Evolutionary conservation across 2,329 filamentous ascomycete genomes (phyloP).

Genomic region (Microcyclosporella mali): DNA sequence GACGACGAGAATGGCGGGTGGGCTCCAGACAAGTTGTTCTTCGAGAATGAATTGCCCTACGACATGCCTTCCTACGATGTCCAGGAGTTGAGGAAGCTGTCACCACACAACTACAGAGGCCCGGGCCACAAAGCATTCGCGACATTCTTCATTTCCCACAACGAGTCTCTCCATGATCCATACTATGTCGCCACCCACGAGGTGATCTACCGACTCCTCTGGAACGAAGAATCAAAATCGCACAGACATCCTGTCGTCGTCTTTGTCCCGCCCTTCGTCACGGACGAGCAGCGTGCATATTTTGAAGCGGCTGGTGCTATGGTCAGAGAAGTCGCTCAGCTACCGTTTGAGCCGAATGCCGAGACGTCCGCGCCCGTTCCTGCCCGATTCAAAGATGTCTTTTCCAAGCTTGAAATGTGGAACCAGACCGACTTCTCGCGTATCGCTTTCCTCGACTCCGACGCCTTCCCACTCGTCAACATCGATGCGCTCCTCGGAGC

Average conservation of each 20-base stretch:
- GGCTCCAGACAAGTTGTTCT: not conserved
- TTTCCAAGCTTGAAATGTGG: conserved; percentile 35
- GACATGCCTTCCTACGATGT: not conserved
- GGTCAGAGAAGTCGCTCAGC: conserved; percentile 28
- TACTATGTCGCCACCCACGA: conserved; percentile 33
- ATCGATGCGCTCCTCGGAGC: conserved; percentile 30
- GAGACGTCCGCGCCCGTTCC: conserved; percentile 21
- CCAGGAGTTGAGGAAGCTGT: not conserved
- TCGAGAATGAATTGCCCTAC: conserved; percentile 1
- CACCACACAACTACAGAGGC: conserved; percentile 26
- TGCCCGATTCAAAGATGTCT: conserved; percentile 32
- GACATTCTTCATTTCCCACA: conserved; percentile 30
- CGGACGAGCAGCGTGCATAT: conserved; percentile 27
- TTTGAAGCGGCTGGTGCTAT: conserved; percentile 31
- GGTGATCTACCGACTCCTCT: conserved; percentile 30
- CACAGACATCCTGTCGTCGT: conserved; percentile 26
- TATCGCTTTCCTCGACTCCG: conserved; percentile 31
- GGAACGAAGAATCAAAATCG: conserved; percentile 24
- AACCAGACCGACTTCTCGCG: conserved; percentile 28
- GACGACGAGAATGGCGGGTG: not conserved
- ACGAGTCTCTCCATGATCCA: conserved; percentile 30
- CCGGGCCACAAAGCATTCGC: conserved; percentile 26
- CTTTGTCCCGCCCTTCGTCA: conserved; percentile 32
- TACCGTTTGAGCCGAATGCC: conserved; percentile 28
- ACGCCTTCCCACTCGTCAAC: conserved; percentile 29